These are phyloP conservation scores for Apiotrichum gamsii DNA, from an alignment of 1,284 basidiomycete species.

Conservation along the genomic window DNA sequence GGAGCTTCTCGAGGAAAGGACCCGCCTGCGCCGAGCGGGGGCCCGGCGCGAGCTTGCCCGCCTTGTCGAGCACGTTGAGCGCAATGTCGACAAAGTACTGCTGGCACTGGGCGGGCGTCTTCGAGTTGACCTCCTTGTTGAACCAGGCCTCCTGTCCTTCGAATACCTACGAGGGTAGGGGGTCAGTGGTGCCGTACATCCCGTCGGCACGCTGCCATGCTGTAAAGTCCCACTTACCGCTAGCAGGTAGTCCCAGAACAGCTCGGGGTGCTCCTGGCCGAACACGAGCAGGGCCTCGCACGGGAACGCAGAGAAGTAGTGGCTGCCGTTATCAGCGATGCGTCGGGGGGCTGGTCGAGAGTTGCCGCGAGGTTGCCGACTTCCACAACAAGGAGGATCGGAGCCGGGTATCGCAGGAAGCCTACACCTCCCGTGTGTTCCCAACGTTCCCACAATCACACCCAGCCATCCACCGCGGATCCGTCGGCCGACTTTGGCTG, in stretches of 20 bases:
- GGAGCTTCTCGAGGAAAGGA: conserved; percentile 33
- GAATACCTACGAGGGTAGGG: conserved; percentile 58
- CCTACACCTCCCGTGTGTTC: background rate
- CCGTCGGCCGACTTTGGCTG: no score
- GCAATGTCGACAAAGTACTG: conserved; percentile 45
- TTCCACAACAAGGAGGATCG: background rate
- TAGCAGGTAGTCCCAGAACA: conserved; percentile 70
- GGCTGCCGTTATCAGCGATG: conserved; percentile 56
- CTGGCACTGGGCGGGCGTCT: conserved; percentile 48
- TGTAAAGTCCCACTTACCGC: conserved; percentile 56
- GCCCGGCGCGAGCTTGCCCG: conserved; percentile 22
- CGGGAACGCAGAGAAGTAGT: conserved; percentile 63
- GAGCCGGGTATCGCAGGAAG: background rate
- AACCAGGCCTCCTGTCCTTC: conserved; percentile 60
- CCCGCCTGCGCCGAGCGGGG: conserved; percentile 27
- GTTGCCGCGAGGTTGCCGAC: no score
- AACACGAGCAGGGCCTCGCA: conserved; percentile 80
- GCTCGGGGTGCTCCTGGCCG: conserved; percentile 60
- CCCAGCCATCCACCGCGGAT: no score
- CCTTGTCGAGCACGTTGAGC: conserved; percentile 37
- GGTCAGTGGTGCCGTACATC: no score
- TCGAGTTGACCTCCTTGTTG: conserved; percentile 64
- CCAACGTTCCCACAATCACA: background rate
- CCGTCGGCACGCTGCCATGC: no score
- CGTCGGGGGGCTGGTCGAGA: no score